These are phyloP conservation scores for Verticillium longisporum DNA, from an alignment of 2,329 filamentous ascomycete genomes.

Conservation along the genomic window DNA sequence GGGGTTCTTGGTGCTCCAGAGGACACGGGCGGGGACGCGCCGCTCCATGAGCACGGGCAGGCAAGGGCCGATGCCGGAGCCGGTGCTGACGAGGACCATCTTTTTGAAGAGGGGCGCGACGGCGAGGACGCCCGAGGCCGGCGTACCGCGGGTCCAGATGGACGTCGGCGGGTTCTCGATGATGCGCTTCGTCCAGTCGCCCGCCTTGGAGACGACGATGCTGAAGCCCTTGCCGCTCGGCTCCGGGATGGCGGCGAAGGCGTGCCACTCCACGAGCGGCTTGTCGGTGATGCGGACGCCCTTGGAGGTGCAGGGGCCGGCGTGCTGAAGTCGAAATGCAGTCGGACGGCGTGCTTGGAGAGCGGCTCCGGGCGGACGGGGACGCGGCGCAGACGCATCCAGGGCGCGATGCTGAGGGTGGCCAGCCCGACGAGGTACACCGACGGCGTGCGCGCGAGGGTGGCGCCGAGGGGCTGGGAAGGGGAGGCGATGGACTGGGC, in stretches of 20 bases:
- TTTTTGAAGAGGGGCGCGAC: conserved; percentile 59
- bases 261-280: conserved; percentile 66
- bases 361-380: conserved; percentile 60
- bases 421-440: conserved; percentile 64
- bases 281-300: conserved; percentile 37
- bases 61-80: conserved; percentile 66
- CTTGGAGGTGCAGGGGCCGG: conserved; percentile 29
- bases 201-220: conserved; percentile 63
- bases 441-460: conserved; percentile 30
- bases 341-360: conserved; percentile 64
- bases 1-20: conserved; percentile 61
- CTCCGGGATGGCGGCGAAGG: conserved; percentile 66
- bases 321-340: conserved; percentile 62
- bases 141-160: conserved; percentile 63
- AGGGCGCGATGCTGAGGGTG: conserved; percentile 62
- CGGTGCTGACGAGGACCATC: conserved; percentile 62
- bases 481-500: conserved; percentile 37
- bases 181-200: conserved; percentile 64
- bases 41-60: conserved; percentile 50
- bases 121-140: conserved; percentile 60
- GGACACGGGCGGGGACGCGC: conserved; percentile 47
- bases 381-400: conserved; percentile 64
- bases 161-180: conserved; percentile 55
- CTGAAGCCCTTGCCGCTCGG: conserved; percentile 51
- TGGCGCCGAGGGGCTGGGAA: conserved; percentile 23